Evolutionary conservation across 2,329 filamentous ascomycete species (phyloP).

Genomic region (Tolypocladium amazonense): DNA sequence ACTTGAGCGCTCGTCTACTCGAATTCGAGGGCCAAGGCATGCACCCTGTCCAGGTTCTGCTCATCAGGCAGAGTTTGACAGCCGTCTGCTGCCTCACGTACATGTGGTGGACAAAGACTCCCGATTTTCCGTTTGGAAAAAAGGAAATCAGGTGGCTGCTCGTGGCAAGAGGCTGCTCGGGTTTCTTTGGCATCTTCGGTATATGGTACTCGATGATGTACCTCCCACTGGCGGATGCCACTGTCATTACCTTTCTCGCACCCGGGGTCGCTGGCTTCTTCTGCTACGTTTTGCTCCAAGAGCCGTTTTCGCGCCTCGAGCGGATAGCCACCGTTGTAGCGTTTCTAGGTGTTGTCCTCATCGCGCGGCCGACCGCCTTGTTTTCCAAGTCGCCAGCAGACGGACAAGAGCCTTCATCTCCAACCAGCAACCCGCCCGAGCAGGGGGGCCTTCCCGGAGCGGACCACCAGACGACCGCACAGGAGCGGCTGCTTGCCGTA

Average conservation of each 20-base stretch:
- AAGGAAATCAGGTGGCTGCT: constrained; percentile 58
- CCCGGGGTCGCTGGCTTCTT: constrained; percentile 71
- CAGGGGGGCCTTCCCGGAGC: constrained; percentile 14
- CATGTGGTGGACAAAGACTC: constrained; percentile 60
- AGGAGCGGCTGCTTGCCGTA: constrained; percentile 60
- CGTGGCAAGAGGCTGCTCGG: constrained; percentile 55
- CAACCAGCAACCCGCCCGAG: constrained; percentile 4
- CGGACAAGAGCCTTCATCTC: constrained; percentile 7
- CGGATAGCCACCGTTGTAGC: constrained; percentile 68
- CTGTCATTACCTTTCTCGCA: constrained; percentile 78
- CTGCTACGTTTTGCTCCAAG: constrained; percentile 62
- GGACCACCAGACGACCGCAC: constrained; percentile 37
- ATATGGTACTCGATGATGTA: constrained; percentile 62
- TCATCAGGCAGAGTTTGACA: constrained; percentile 69
- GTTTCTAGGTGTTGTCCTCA: constrained; percentile 69
- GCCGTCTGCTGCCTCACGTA: constrained; percentile 55
- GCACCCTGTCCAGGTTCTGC: constrained; percentile 77
- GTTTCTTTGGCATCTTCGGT: constrained; percentile 70
- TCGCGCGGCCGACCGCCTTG: constrained; percentile 59
- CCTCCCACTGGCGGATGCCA: constrained; percentile 76
- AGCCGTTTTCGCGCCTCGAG: constrained; percentile 69
- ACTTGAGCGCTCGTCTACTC: constrained; percentile 65
- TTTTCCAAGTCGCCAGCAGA: constrained; percentile 23
- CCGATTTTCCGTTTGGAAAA: constrained; percentile 60
- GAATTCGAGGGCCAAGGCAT: constrained; percentile 63